phyloP scores from a whole-genome alignment of 495 filamentous ascomycete species.

The Trichoderma parareesei region DNA sequence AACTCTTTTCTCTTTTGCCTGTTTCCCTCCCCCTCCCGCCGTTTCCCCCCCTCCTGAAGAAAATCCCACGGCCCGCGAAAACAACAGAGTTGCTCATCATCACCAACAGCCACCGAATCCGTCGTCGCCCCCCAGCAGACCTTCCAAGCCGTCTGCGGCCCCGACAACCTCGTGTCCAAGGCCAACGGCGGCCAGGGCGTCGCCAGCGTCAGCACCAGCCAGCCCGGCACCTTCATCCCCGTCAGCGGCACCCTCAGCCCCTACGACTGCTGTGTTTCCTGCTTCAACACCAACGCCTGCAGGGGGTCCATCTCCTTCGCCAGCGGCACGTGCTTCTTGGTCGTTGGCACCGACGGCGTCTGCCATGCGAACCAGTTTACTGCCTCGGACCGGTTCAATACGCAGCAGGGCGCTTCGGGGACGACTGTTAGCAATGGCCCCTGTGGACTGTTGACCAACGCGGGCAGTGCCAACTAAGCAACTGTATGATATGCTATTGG shows the following conservation, averaged over 20 bases:
- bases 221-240: neutral
- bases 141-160: neutral
- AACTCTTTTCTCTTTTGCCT: neutral
- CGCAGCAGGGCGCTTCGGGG: neutral
- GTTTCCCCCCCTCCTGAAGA: neutral
- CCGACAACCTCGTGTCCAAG: neutral
- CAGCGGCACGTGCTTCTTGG: neutral
- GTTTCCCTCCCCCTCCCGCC: neutral
- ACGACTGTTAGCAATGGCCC: neutral
- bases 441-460: neutral
- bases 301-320: neutral
- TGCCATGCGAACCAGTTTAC: slow-evolving; percentile 1
- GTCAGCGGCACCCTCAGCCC: neutral
- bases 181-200: neutral
- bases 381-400: neutral
- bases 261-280: neutral
- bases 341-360: neutral
- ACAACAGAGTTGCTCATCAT: too few relatives aligned
- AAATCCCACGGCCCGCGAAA: neutral
- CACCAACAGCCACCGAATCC: neutral
- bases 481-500: too few relatives aligned
- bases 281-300: neutral
- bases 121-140: neutral
- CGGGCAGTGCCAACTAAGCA: neutral
- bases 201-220: neutral